phyloP scores from a whole-genome alignment of 192 early-diverging fungal genomes.

The Coemansia sp. region DNA sequence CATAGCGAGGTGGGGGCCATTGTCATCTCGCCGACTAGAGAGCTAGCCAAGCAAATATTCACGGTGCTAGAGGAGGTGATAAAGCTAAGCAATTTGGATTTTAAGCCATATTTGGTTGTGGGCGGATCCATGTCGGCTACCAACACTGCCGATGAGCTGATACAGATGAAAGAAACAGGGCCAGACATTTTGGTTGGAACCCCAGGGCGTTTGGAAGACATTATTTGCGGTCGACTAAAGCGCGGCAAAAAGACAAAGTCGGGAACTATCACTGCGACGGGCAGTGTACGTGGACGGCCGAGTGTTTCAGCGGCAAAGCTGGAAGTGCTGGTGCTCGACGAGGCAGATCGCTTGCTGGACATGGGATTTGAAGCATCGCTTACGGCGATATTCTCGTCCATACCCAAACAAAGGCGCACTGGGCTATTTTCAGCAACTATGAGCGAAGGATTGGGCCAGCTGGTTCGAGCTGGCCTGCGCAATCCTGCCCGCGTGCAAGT shows the following conservation, averaged over 20 bases:
- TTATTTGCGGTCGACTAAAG: constrained; percentile 54
- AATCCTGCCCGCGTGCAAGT: constrained; percentile 90
- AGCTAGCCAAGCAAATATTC: constrained; percentile 85
- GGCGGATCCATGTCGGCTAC: constrained; percentile 48
- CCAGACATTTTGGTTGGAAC: constrained; percentile 89
- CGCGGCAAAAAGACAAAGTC: constrained; percentile 38
- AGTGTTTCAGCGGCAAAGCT: constrained; percentile 69
- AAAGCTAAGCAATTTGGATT: constrained; percentile 13
- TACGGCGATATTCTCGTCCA: constrained; percentile 68
- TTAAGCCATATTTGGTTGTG: constrained; percentile 40
- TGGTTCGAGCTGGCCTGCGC: constrained; percentile 83
- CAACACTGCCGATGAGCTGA: constrained; percentile 39
- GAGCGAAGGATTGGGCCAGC: constrained; percentile 79
- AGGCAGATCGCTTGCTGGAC: constrained; percentile 90
- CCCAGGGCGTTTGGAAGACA: constrained; percentile 84
- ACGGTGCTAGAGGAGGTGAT: constrained; percentile 66
- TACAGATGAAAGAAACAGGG: constrained; percentile 55
- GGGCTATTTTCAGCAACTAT: constrained; percentile 97
- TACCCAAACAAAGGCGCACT: constrained; percentile 94
- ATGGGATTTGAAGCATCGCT: constrained; percentile 89
- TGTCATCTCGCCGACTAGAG: constrained; percentile 84
- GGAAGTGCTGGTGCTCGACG: constrained; percentile 89
- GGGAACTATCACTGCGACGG: constrained; percentile 39
- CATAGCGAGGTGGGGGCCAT: constrained; percentile 82
- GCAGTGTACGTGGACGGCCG: constrained; percentile 39